Percentiles rank a stretch among this genome's conserved stretches.
These are phyloP conservation scores for Solanum phureja DNA, from an alignment of 257 asterid genomes.

Conservation along the genomic window DNA sequence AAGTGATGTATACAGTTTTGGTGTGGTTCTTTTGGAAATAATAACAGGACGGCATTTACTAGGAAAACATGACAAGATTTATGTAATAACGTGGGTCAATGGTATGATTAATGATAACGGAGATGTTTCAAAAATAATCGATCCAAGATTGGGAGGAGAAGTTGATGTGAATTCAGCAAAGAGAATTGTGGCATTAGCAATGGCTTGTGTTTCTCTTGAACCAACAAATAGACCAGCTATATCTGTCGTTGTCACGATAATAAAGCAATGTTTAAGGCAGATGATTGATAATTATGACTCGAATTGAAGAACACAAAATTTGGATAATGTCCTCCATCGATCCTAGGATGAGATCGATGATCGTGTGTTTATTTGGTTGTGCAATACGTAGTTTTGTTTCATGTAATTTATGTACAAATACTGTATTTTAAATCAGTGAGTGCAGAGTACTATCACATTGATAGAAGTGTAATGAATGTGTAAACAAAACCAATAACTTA, in stretches of 20 bases:
- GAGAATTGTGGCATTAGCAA: conserved; percentile 29
- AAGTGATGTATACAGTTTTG: conserved; percentile 23
- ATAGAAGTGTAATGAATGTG: too few species aligned
- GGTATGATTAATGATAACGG: not conserved
- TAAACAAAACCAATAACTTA: too few species aligned
- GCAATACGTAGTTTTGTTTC: not conserved
- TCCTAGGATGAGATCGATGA: not conserved
- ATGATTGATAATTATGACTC: not conserved
- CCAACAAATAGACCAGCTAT: conserved; percentile 22
- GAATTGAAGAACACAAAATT: not conserved
- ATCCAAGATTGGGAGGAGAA: conserved; percentile 14
- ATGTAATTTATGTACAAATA: not conserved
- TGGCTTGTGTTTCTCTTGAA: conserved; percentile 21
- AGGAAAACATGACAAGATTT: not conserved
- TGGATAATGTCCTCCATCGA: not conserved
- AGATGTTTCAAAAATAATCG: conserved; percentile 19
- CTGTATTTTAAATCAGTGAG: not conserved
- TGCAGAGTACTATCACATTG: not conserved
- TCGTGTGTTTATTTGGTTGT: not conserved
- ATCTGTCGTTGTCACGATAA: conserved; percentile 15
- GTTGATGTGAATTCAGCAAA: not conserved
- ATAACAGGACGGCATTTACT: conserved; percentile 4
- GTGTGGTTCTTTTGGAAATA: conserved; percentile 14
- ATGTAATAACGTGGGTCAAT: conserved; percentile 18
- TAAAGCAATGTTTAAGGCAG: conserved; percentile 12